phyloP scores from a whole-genome alignment of 2,329 filamentous ascomycete genomes.

The Colletotrichum filicis region DNA sequence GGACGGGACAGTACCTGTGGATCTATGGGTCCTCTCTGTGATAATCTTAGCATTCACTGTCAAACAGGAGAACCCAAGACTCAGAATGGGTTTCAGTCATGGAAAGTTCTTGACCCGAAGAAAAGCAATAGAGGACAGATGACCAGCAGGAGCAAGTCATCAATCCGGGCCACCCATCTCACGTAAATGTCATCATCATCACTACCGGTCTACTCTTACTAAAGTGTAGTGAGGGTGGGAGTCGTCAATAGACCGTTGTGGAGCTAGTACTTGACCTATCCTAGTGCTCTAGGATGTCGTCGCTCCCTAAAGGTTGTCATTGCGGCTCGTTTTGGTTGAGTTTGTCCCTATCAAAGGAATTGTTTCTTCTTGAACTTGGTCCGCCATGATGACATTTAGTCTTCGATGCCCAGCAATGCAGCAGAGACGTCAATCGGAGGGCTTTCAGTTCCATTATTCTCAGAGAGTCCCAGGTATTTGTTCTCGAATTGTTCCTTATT shows the following conservation, averaged over 20 bases:
- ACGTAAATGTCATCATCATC: background rate
- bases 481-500: slow-evolving; percentile 26
- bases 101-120: background rate
- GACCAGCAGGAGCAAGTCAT: background rate
- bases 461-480: slow-evolving; percentile 1
- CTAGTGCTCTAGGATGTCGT: background rate
- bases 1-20: background rate
- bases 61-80: background rate
- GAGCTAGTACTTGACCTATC: background rate
- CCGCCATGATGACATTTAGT: background rate
- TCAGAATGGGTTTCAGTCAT: background rate
- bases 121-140: background rate
- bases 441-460: background rate
- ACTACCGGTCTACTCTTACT: background rate
- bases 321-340: background rate
- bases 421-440: background rate
- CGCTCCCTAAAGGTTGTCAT: background rate
- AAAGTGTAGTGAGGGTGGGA: background rate
- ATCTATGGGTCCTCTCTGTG: no score
- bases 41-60: no score
- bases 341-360: background rate
- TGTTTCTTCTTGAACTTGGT: background rate
- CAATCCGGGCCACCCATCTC: background rate
- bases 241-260: background rate
- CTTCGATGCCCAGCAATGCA: background rate